These are phyloP conservation scores for Rhizopogon vinicolor DNA, from an alignment of 768 basidiomycete genomes.

Conservation along the genomic window DNA sequence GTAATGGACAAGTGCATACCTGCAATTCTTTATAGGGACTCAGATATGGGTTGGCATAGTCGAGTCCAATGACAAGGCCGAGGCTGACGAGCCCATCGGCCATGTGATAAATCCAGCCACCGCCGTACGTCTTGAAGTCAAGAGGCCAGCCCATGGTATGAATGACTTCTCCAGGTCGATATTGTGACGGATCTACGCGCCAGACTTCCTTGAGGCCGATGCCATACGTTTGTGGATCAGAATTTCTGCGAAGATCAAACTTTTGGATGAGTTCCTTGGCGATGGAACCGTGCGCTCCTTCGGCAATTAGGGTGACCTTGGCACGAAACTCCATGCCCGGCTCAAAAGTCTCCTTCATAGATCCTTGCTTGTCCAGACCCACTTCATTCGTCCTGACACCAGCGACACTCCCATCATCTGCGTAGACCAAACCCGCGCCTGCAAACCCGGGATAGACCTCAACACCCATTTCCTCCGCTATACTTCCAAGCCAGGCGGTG, in stretches of 20 bases:
- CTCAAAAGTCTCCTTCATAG: slow-evolving; percentile 84
- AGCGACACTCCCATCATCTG: slow-evolving; percentile 38
- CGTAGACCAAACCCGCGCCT: slow-evolving; percentile 77
- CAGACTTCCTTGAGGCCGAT: slow-evolving; percentile 98
- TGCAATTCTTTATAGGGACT: slow-evolving; percentile 93
- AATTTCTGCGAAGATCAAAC: slow-evolving; percentile 63
- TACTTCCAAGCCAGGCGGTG: slow-evolving; percentile 80
- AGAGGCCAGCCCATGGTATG: slow-evolving; percentile 97
- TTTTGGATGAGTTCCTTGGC: slow-evolving; percentile 72
- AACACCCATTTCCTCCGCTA: slow-evolving; percentile 85
- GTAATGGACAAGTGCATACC: slow-evolving; percentile 37
- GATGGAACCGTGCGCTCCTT: slow-evolving; percentile 92
- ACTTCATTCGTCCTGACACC: slow-evolving; percentile 94
- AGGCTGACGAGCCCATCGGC: slow-evolving; percentile 84
- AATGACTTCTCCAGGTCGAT: slow-evolving; percentile 72
- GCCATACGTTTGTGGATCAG: slow-evolving; percentile 91
- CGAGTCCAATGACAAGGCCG: slow-evolving; percentile 89
- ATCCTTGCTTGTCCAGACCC: slow-evolving; percentile 73
- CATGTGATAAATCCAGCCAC: slow-evolving; percentile 96
- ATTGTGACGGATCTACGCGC: slow-evolving; percentile 64
- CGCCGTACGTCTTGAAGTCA: slow-evolving; percentile 72
- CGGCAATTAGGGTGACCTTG: slow-evolving; percentile 87
- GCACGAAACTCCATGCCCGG: slow-evolving; percentile 96
- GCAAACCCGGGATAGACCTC: slow-evolving; percentile 98
- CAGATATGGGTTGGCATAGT: slow-evolving; percentile 91